Percentiles rank a stretch among this genome's conserved stretches.
Evolutionary conservation across 345 rosid species (phyloP).

Genomic region (Cochlearia excelsa): DNA sequence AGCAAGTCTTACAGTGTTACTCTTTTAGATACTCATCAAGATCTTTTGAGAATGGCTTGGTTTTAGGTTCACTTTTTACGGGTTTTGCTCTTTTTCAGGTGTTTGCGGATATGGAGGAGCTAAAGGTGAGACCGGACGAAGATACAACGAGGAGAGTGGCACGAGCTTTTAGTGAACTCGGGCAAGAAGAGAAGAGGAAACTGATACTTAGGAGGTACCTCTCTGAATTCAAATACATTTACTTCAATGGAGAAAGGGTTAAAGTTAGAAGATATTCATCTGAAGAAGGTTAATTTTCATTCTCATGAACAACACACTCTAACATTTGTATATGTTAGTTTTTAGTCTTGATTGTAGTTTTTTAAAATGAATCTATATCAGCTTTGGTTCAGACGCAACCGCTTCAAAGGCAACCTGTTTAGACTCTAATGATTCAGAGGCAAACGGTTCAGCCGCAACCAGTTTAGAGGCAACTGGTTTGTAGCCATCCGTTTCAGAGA

Average conservation of each 20-base stretch:
- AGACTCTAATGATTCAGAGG: no score
- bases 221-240: conserved; percentile 64
- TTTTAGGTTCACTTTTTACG: neutral
- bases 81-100: conserved; percentile 41
- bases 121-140: conserved; percentile 77
- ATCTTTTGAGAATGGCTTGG: neutral
- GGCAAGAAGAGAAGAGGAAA: conserved; percentile 57
- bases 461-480: no score
- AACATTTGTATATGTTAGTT: neutral
- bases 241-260: conserved; percentile 80
- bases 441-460: no score
- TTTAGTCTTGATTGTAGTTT: no score
- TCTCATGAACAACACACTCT: neutral
- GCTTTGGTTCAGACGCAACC: no score
- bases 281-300: conserved; percentile 35
- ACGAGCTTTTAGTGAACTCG: conserved; percentile 52
- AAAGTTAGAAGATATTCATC: conserved; percentile 55
- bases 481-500: no score
- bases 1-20: no score
- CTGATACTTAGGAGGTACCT: conserved; percentile 58
- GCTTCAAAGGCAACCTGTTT: no score
- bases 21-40: no score
- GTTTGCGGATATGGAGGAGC: conserved; percentile 93
- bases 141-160: conserved; percentile 65
- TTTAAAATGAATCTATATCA: no score